These are phyloP conservation scores for Trichomonas vaginalis DNA, from an alignment of 208 protist species.

Conservation along the genomic window DNA sequence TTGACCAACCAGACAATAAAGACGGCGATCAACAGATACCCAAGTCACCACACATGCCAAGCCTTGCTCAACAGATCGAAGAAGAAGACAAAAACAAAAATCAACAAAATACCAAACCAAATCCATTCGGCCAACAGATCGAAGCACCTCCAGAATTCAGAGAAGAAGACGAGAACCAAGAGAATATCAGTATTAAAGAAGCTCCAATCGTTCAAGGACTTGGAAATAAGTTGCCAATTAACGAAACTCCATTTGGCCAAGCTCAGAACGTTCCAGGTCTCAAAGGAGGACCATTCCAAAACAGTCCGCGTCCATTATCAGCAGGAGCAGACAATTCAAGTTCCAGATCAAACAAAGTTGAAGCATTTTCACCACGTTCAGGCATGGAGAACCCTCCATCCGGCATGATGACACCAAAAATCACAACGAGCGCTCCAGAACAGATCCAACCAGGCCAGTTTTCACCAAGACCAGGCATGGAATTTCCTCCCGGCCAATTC, in stretches of 20 bases:
- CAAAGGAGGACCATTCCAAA: no score
- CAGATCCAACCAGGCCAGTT: background rate
- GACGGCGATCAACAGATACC: no score
- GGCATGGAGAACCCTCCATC: background rate
- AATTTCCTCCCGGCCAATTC: background rate
- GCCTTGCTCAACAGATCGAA: no score
- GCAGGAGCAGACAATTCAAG: background rate
- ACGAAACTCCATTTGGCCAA: background rate
- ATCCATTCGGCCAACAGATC: background rate
- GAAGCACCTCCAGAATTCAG: background rate
- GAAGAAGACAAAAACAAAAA: background rate
- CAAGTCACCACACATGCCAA: no score
- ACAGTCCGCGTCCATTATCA: background rate
- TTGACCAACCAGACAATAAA: background rate
- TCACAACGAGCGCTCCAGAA: background rate
- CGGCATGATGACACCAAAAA: background rate
- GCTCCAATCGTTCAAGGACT: background rate
- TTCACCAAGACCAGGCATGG: background rate
- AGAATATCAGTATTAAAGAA: background rate
- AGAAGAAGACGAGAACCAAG: background rate
- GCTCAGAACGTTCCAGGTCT: background rate
- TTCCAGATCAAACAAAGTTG: no score
- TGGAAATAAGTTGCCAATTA: background rate
- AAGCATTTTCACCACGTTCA: background rate
- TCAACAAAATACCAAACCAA: background rate